A percentile compares a stretch with the other conserved stretches of the same genome.
These are phyloP conservation scores for Umbellularia californica DNA, from an alignment of 164 flowering plant species.

Conservation along the genomic window DNA sequence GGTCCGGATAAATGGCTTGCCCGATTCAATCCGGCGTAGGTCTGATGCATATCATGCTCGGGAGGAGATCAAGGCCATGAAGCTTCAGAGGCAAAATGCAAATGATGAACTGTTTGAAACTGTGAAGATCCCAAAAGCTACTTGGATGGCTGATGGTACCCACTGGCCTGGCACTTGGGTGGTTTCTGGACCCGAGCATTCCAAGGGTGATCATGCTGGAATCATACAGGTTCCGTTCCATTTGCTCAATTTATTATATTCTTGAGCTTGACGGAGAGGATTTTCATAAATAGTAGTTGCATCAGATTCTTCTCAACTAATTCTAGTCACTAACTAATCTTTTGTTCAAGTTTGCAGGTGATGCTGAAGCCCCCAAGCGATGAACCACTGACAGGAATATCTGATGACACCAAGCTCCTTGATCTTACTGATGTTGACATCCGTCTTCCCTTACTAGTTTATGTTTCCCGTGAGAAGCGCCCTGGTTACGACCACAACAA, in stretches of 20 bases:
- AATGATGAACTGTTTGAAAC: constrained; percentile 51
- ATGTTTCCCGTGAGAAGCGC: constrained; percentile 37
- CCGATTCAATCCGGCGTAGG: constrained; percentile 78
- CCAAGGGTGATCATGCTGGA: constrained; percentile 79
- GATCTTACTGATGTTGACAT: constrained; percentile 30
- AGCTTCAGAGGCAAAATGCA: constrained; percentile 48
- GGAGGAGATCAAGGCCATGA: constrained; percentile 74
- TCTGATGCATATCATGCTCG: constrained; percentile 86
- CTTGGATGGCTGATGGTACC: constrained; percentile 94
- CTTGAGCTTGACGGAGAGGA: not conserved
- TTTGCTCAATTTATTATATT: not conserved
- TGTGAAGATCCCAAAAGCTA: constrained; percentile 62
- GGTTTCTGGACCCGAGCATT: constrained; percentile 44
- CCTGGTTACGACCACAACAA: constrained; percentile 54
- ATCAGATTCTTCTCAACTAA: not conserved
- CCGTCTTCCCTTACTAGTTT: constrained; percentile 35
- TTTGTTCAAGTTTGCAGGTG: constrained; percentile 30
- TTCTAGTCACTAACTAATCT: not conserved
- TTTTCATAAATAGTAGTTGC: not conserved
- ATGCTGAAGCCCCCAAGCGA: constrained; percentile 76
- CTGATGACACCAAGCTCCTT: constrained; percentile 21
- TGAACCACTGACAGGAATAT: constrained; percentile 34
- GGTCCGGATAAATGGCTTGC: constrained; percentile 75
- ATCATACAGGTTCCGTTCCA: constrained; percentile 52
- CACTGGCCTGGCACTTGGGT: constrained; percentile 94